Conservation (phyloP, 345 rosid species). For the Populus deltoides region DNA sequence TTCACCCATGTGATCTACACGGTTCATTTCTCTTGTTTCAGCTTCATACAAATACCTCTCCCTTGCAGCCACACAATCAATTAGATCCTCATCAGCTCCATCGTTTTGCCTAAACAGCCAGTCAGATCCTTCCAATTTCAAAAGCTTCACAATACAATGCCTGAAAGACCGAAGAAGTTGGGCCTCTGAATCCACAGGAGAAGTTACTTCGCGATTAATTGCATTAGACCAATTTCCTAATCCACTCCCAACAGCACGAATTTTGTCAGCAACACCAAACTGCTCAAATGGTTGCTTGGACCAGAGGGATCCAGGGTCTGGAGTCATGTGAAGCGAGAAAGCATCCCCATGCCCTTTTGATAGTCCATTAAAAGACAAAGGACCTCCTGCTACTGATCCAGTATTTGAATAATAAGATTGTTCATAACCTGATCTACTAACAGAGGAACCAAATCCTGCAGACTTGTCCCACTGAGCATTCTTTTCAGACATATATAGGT, state of each 20-base stretch:
- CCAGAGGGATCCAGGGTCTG: conserved; percentile 79
- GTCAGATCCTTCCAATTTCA: conserved; percentile 89
- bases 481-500: conserved; percentile 47
- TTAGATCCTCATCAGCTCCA: conserved; percentile 88
- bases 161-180: conserved; percentile 83
- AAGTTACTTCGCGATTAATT: conserved; percentile 37
- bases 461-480: conserved; percentile 53
- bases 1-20: conserved; percentile 46
- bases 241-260: conserved; percentile 46
- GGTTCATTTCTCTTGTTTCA: conserved; percentile 61
- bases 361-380: conserved; percentile 44
- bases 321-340: conserved; percentile 26
- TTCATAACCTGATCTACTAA: conserved; percentile 48
- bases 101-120: conserved; percentile 85
- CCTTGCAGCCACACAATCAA: conserved; percentile 86
- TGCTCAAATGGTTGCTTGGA: conserved; percentile 94
- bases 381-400: conserved; percentile 48
- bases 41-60: conserved; percentile 72
- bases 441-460: conserved; percentile 49
- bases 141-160: conserved; percentile 64
- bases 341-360: conserved; percentile 52
- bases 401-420: conserved; percentile 47
- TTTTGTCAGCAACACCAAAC: conserved; percentile 78
- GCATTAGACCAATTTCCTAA: conserved; percentile 43
- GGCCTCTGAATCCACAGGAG: conserved; percentile 60